Percentiles rank a stretch among this genome's conserved stretches.
These are phyloP conservation scores for Blechomonas ayalai DNA, from an alignment of 208 protist genomes.

Conservation along the genomic window DNA sequence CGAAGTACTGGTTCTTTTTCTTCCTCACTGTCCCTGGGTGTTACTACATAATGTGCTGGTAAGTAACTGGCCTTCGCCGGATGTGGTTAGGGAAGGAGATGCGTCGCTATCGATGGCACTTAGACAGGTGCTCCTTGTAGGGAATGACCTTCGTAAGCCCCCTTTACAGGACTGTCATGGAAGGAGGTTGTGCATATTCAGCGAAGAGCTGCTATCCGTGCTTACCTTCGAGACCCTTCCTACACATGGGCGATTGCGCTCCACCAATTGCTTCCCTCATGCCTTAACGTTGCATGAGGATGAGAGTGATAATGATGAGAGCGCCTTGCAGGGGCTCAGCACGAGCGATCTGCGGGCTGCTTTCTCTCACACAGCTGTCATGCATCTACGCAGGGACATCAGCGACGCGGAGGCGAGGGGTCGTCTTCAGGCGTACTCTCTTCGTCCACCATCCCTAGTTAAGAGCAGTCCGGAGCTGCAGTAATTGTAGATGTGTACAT, in stretches of 20 bases:
- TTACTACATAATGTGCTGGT: slow-evolving; percentile 52
- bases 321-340: slow-evolving; percentile 7
- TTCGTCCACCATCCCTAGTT: too few species aligned
- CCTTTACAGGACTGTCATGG: not conserved
- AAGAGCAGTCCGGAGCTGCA: too few species aligned
- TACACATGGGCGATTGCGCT: slow-evolving; percentile 7
- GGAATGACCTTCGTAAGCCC: slow-evolving; percentile 25
- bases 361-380: slow-evolving; percentile 21
- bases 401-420: not conserved
- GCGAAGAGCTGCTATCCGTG: slow-evolving; percentile 6
- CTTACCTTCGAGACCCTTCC: slow-evolving; percentile 7
- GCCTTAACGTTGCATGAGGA: too few species aligned
- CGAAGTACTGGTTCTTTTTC: slow-evolving; percentile 39
- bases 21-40: slow-evolving; percentile 57
- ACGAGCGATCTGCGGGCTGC: slow-evolving; percentile 11
- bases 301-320: not conserved
- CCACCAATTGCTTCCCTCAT: too few species aligned
- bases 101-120: slow-evolving; percentile 2
- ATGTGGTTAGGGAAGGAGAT: not conserved
- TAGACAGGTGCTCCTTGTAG: slow-evolving; percentile 26
- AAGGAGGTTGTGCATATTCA: slow-evolving; percentile 5
- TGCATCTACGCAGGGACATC: slow-evolving; percentile 10
- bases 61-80: slow-evolving; percentile 16
- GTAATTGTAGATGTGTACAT: too few species aligned
- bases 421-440: too few species aligned